Conservation (phyloP, 352 stramenopile species). For the Albugo candida region DNA sequence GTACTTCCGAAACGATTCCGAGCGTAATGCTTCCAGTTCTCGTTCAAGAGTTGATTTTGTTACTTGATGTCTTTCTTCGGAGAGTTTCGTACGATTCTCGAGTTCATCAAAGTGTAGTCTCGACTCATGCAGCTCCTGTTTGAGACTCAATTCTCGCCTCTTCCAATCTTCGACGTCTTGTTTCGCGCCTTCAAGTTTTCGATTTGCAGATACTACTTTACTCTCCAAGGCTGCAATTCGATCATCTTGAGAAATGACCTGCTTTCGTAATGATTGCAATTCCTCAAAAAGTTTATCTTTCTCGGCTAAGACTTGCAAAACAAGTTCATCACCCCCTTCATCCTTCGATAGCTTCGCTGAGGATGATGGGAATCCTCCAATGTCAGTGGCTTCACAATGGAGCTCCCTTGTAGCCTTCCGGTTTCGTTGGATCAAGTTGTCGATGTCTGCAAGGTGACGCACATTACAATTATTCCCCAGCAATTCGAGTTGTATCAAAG, state of each 20-base stretch:
- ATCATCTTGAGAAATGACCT: neutral
- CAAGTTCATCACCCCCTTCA: conserved; percentile 20
- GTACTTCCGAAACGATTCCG: conserved; percentile 32
- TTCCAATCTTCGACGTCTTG: conserved; percentile 25
- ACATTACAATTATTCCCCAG: conserved; percentile 56
- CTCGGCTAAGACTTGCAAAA: conserved; percentile 45
- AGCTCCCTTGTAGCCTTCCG: conserved; percentile 6
- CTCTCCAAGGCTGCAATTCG: neutral
- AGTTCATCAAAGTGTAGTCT: conserved; percentile 51
- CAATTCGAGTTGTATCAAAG: conserved; percentile 36
- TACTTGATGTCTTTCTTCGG: conserved; percentile 51
- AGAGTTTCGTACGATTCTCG: conserved; percentile 29
- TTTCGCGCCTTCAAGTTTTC: neutral
- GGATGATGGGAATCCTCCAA: conserved; percentile 8
- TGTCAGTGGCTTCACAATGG: conserved; percentile 5
- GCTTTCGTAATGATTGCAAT: neutral
- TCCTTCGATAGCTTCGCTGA: conserved; percentile 7
- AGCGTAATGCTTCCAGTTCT: conserved; percentile 23
- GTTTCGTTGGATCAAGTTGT: conserved; percentile 33
- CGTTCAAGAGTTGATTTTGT: conserved; percentile 27
- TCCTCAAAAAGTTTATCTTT: conserved; percentile 30
- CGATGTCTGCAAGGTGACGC: conserved; percentile 44
- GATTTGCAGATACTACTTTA: neutral
- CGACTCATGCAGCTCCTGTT: conserved; percentile 29
- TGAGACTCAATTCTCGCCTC: conserved; percentile 34